These are phyloP conservation scores for Huntiella savannae DNA, from an alignment of 2,329 filamentous ascomycete genomes.

Conservation along the genomic window DNA sequence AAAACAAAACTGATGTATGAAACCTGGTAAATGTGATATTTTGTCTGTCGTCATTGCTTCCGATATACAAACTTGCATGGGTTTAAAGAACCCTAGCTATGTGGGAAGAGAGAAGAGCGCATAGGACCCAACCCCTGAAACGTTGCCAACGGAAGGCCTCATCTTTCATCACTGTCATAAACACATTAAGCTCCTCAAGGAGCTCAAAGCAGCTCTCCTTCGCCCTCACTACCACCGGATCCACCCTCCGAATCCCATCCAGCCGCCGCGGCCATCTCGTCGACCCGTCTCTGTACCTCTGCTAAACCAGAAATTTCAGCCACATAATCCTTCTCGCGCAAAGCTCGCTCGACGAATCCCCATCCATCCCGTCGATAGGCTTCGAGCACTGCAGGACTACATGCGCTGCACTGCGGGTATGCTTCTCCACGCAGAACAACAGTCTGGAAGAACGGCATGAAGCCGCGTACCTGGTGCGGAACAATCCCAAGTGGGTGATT, in stretches of 20 bases:
- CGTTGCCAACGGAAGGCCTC: too few species aligned
- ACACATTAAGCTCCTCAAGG: too few species aligned
- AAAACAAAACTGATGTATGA: too few species aligned
- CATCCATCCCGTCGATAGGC: slow-evolving; percentile 51
- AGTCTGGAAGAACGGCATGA: slow-evolving; percentile 54
- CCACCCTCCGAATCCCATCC: slow-evolving; percentile 37
- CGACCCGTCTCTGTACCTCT: slow-evolving; percentile 46
- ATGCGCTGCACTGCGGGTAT: slow-evolving; percentile 68
- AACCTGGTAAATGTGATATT: too few species aligned
- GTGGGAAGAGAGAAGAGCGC: too few species aligned
- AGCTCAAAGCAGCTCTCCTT: slow-evolving; percentile 30
- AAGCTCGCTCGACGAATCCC: slow-evolving; percentile 56
- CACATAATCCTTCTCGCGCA: slow-evolving; percentile 60
- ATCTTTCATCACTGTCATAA: too few species aligned
- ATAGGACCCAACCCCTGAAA: too few species aligned
- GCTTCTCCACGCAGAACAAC: slow-evolving; percentile 53
- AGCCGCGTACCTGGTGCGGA: slow-evolving; percentile 66
- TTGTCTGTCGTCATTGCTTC: too few species aligned
- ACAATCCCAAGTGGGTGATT: slow-evolving; percentile 48
- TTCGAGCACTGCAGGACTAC: slow-evolving; percentile 48
- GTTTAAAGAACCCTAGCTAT: too few species aligned
- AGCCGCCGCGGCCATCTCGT: slow-evolving; percentile 31
- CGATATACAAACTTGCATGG: too few species aligned
- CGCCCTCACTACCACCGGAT: slow-evolving; percentile 25
- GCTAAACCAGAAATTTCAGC: slow-evolving; percentile 56